Percentiles rank a stretch among this genome's conserved stretches.
phyloP scores from a whole-genome alignment of 805 yeast genomes.

The Starmerella tilneyi region DNA sequence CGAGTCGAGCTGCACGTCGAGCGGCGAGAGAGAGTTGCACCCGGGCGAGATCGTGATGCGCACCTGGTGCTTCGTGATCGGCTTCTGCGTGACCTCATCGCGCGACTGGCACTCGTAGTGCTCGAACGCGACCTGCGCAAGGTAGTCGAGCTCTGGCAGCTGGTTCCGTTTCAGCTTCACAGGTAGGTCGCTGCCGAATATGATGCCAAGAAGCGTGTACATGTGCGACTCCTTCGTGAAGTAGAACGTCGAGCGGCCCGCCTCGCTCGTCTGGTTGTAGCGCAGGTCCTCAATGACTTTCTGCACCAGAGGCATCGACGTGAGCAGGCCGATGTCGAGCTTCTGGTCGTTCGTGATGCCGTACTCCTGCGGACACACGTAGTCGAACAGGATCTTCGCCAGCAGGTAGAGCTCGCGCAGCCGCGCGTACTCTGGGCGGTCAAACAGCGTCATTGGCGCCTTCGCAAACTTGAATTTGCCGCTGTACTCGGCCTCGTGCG shows the following conservation, averaged over 20 bases:
- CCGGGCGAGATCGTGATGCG: conserved; percentile 93
- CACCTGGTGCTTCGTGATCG: conserved; percentile 66
- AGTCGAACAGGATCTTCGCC: conserved; percentile 89
- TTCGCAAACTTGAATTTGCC: conserved; percentile 29
- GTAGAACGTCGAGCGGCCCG: conserved; percentile 81
- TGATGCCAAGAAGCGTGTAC: conserved; percentile 79
- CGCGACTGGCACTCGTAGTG: conserved; percentile 69
- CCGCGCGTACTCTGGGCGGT: conserved; percentile 65
- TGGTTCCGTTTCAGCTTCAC: conserved; percentile 92
- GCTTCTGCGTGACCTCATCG: conserved; percentile 38
- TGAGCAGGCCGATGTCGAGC: conserved; percentile 86
- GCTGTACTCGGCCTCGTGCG: conserved; percentile 28
- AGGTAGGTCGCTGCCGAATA: conserved; percentile 88
- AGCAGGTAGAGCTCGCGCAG: conserved; percentile 80
- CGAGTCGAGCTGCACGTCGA: conserved; percentile 91
- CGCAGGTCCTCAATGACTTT: conserved; percentile 75
- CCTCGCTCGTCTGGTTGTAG: conserved; percentile 63
- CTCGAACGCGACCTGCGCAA: conserved; percentile 90
- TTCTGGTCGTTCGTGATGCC: conserved; percentile 94
- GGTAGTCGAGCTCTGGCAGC: conserved; percentile 87
- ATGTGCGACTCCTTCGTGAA: conserved; percentile 97
- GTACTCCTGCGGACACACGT: conserved; percentile 96
- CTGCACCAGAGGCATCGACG: conserved; percentile 86
- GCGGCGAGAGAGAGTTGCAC: conserved; percentile 94
- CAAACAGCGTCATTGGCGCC: conserved; percentile 44